Conservation (phyloP, 345 rosid genomes). For the Tarenaya hassleriana region DNA sequence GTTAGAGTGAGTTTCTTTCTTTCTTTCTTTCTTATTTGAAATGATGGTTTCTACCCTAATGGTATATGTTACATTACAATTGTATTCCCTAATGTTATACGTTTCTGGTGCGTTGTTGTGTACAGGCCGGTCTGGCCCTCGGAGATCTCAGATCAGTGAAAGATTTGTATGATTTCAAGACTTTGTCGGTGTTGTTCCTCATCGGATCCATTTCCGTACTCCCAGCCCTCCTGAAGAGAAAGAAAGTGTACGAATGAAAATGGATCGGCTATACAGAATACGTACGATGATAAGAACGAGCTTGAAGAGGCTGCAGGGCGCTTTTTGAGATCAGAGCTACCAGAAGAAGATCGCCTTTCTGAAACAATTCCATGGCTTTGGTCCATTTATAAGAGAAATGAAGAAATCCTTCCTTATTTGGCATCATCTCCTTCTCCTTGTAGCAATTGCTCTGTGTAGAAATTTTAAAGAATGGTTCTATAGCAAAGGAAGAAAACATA, state of each 20-base stretch:
- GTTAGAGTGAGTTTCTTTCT: slow-evolving; percentile 70
- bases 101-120: not conserved
- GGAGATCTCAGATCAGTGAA: slow-evolving; percentile 76
- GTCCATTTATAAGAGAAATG: slow-evolving; percentile 1
- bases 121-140: slow-evolving; percentile 77
- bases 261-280: not conserved
- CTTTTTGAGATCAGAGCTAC: slow-evolving; percentile 9
- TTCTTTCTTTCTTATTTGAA: not conserved
- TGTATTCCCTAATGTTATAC: slow-evolving; percentile 10
- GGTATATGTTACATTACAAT: not conserved
- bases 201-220: slow-evolving; percentile 58
- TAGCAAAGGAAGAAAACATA: no score
- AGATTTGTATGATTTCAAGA: slow-evolving; percentile 73
- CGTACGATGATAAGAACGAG: slow-evolving; percentile 13
- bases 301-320: slow-evolving; percentile 13
- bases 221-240: slow-evolving; percentile 71
- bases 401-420: no score
- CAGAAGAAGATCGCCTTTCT: slow-evolving; percentile 15
- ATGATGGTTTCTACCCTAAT: not conserved
- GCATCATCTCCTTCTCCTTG: no score
- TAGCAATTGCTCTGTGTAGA: no score
- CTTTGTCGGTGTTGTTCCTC: slow-evolving; percentile 58
- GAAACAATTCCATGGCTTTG: slow-evolving; percentile 9
- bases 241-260: slow-evolving; percentile 56
- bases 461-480: no score